Conservation (phyloP, 345 rosid species). For the Hibiscus syriacus region DNA sequence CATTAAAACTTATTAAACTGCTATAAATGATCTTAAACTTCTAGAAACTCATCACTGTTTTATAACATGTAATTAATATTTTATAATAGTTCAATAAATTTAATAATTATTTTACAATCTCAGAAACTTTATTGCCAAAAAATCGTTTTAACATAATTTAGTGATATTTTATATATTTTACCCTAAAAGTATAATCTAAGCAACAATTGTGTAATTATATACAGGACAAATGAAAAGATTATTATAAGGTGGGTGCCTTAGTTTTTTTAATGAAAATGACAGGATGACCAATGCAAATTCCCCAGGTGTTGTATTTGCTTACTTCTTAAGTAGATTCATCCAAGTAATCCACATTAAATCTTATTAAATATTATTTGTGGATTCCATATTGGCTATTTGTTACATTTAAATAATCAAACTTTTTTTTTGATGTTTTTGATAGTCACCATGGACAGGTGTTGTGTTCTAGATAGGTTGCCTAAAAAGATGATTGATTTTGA, state of each 20-base stretch:
- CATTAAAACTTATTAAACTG: too few relatives aligned
- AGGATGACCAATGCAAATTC: constrained; percentile 21
- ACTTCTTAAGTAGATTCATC: constrained; percentile 22
- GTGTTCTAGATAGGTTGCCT: background rate
- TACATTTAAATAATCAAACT: constrained; percentile 24
- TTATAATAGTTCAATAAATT: too few relatives aligned
- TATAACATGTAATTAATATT: too few relatives aligned
- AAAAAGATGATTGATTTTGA: background rate
- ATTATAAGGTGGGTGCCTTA: constrained; percentile 32
- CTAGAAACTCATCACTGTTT: too few relatives aligned
- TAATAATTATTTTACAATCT: too few relatives aligned
- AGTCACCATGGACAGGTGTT: constrained; percentile 62
- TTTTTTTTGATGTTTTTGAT: too few relatives aligned
- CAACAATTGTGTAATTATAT: background rate
- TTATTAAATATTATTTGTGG: constrained; percentile 36
- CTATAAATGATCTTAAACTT: too few relatives aligned
- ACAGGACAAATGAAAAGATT: constrained; percentile 3
- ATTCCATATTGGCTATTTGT: constrained; percentile 39
- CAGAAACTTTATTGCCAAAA: too few relatives aligned
- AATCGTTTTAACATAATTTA: too few relatives aligned
- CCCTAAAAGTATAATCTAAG: too few relatives aligned
- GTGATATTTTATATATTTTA: too few relatives aligned
- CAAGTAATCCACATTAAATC: constrained; percentile 26
- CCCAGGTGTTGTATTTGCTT: constrained; percentile 38
- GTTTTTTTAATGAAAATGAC: constrained; percentile 24